Conservation (phyloP, 768 basidiomycete genomes). For the Leucogyrophana mollusca region DNA sequence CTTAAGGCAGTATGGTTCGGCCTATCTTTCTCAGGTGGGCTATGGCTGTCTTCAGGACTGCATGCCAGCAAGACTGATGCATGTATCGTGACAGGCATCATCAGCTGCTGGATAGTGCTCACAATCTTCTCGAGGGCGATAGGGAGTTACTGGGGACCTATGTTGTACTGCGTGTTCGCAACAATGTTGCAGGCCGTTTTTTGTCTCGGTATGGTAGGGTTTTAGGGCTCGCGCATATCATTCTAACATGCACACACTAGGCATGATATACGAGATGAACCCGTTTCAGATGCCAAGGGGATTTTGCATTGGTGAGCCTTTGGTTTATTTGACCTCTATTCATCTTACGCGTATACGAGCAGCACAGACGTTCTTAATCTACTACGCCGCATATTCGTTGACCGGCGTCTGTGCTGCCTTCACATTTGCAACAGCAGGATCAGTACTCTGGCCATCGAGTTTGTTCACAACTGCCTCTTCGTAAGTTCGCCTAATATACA, state of each 20-base stretch:
- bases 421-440: slow-evolving; percentile 47
- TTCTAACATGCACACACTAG: slow-evolving; percentile 27
- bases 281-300: slow-evolving; percentile 53
- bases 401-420: slow-evolving; percentile 44
- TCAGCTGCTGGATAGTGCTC: slow-evolving; percentile 50
- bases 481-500: slow-evolving; percentile 18
- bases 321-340: slow-evolving; percentile 20
- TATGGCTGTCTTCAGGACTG: too few relatives aligned
- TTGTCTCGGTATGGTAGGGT: slow-evolving; percentile 49
- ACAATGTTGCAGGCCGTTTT: slow-evolving; percentile 55
- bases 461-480: slow-evolving; percentile 23
- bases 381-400: slow-evolving; percentile 41
- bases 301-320: slow-evolving; percentile 54
- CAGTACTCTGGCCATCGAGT: slow-evolving; percentile 36
- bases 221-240: background rate
- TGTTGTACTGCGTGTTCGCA: slow-evolving; percentile 48
- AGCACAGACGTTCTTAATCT: slow-evolving; percentile 47
- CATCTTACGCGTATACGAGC: slow-evolving; percentile 2
- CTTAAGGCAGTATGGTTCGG: slow-evolving; percentile 59
- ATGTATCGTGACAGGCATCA: slow-evolving; percentile 37
- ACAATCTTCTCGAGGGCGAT: slow-evolving; percentile 43
- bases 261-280: slow-evolving; percentile 65
- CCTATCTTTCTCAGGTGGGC: slow-evolving; percentile 52
- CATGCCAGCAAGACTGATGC: too few relatives aligned
- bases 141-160: slow-evolving; percentile 46